These are phyloP conservation scores for Fusarium praegraminearum DNA, from an alignment of 2,329 filamentous ascomycete genomes.

Conservation along the genomic window DNA sequence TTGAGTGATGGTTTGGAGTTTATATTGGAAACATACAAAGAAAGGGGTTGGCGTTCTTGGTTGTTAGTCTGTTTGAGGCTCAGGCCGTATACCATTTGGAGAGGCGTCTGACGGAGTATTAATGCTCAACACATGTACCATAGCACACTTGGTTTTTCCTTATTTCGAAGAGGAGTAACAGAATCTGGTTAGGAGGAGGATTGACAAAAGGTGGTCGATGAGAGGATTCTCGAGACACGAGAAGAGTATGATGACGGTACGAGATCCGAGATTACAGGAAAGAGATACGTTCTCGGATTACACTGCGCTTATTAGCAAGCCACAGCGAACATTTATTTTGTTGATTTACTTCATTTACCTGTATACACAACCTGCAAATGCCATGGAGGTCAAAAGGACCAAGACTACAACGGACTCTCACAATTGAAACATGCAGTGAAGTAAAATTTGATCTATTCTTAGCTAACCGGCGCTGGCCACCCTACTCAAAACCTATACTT, in stretches of 20 bases:
- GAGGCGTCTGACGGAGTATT: constrained; percentile 39
- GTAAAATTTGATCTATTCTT: constrained; percentile 24
- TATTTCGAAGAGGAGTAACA: constrained; percentile 24
- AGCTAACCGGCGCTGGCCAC: constrained; percentile 7
- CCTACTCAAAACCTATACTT: not conserved
- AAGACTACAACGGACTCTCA: constrained; percentile 2
- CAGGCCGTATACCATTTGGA: constrained; percentile 37
- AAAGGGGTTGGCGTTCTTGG: constrained; percentile 42
- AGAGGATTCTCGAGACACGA: constrained; percentile 6
- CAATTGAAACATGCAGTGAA: not conserved
- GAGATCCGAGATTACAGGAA: constrained; percentile 23
- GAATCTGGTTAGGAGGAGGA: constrained; percentile 13
- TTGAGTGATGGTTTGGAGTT: constrained; percentile 10
- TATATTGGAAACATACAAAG: constrained; percentile 35
- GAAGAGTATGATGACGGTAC: constrained; percentile 17
- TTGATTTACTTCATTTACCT: constrained; percentile 29
- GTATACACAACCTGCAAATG: not conserved
- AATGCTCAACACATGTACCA: constrained; percentile 38
- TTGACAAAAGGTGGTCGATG: constrained; percentile 20
- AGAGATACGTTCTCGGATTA: constrained; percentile 34
- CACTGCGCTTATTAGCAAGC: constrained; percentile 33
- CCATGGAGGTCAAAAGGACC: not conserved
- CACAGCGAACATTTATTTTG: constrained; percentile 40
- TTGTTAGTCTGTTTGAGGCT: constrained; percentile 11
- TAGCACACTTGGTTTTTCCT: constrained; percentile 35